Base-by-base conservation (phyloP, 83 land plant genomes). In the Larix sibirica region DNA sequence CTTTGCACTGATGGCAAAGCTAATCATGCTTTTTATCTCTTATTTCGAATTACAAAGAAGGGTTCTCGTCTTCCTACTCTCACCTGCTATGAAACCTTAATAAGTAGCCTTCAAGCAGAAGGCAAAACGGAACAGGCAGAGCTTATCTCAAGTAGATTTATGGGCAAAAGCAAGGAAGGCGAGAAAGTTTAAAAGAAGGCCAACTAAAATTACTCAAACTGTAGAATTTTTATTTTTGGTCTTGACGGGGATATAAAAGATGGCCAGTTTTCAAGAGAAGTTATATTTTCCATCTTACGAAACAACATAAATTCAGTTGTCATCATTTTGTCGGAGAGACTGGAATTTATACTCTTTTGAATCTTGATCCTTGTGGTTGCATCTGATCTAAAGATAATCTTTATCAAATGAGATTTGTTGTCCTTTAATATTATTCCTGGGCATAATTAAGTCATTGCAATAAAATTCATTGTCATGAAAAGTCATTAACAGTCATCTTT, bases 61-160 rank as follows among this genome's bases (percentile, higher is more conserved):
- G 91, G 93, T 47, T 83, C 90, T 0, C 84, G 78, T 0, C 20
- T 79, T 0, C 82, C 90, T 62, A 59, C 81, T 85, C 83, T 75
- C 17, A 80, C 87, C 56, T 81, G 83, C 47, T 73, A 73, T 73
- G 80, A 87, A 6, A 89, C 85, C 40, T 67, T 93, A 64, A 86
- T 91, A 77, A 84, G 80, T 40, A 91, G 83, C 68, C 89, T 93
- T 6, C 88, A 87, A 76, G 86, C 77, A 36, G 86, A 90, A 79
- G 93, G 93, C 9, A 86, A 91, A 83, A 89, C 91, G 76, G 91
- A 83, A 81, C 91, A 91, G 83, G 92, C 93, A 21, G 93, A 91
- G 81, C 88, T 87, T 56, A 83, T 93, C 17, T 83, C 90, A 13
- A 89, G 88, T 83, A 84, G 88, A 84, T 56, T 91, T 10, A 74